Base-by-base conservation (phyloP, 148 eudicot species). In the Amaranthus cruentus region DNA sequence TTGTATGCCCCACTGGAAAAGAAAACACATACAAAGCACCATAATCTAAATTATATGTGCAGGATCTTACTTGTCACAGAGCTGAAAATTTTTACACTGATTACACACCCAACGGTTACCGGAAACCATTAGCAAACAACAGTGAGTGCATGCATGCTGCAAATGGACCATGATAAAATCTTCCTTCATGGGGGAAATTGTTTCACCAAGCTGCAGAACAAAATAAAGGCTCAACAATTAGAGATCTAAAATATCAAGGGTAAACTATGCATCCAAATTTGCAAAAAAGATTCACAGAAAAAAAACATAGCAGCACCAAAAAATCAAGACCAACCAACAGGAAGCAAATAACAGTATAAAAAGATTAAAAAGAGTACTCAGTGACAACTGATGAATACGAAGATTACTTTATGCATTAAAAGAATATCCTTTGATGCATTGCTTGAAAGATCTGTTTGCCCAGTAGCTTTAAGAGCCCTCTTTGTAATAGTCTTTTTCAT, bases 351-450 rank as follows among this genome's bases (percentile, higher is more conserved):
- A 28, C 38, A 28, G 38, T 28, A 28, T 28, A 66, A 66, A 38
- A 66, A 9, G 49, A 18, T 7, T 43, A 3, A 62, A 42, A 9
- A 0, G 57, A 14, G 12, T 9, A 61, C 9, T 61, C 5, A 9
- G 47, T 4, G 66, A 63, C 66, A 47, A 11, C 5, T 8, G 15
- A 66, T 5, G 48, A 55, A 57, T 28, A 62, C 14, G 14, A 49
- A 75, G 57, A 73, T 74, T 56, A 93, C 98, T 83, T 88, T 83
- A 75, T 89, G 83, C 98, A 94, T 94, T 58, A 94, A 77, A 72
- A 87, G 75, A 55, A 89, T 78, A 78, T 91, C 98, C 82, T 88
- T 91, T 62, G 81, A 71, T 55, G 85, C 87, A 72, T 81, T 84
- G 58, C 53, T 86, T 56, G 93, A 86, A 72, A 86, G 84, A 62